phyloP scores from a whole-genome alignment of 2,329 filamentous ascomycete species.

The Endocalyx cinctus region DNA sequence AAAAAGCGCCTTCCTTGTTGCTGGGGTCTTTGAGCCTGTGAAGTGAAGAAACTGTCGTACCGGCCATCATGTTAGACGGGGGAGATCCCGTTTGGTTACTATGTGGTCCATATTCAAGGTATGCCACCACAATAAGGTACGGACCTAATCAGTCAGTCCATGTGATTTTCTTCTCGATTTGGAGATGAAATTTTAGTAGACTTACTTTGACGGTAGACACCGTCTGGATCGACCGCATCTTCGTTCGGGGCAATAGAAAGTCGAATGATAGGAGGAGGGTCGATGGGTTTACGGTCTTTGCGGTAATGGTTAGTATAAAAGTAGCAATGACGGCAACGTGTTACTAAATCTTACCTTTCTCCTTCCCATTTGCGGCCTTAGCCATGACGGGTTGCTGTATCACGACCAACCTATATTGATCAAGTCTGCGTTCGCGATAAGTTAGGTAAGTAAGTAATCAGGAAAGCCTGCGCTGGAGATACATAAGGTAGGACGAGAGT shows the following conservation, averaged over 20 bases:
- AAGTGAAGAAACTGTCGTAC: slow-evolving; percentile 73
- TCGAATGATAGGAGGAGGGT: slow-evolving; percentile 81
- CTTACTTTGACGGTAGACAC: slow-evolving; percentile 55
- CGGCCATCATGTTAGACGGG: slow-evolving; percentile 53
- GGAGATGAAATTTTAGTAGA: slow-evolving; percentile 8
- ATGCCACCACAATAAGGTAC: slow-evolving; percentile 26
- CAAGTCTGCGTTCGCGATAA: slow-evolving; percentile 11
- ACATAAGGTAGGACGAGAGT: background rate
- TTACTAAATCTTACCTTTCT: slow-evolving; percentile 19
- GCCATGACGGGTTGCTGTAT: slow-evolving; percentile 25
- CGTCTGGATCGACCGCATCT: slow-evolving; percentile 43
- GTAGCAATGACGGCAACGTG: slow-evolving; percentile 2
- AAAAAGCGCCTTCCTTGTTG: slow-evolving; percentile 77
- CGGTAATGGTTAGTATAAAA: slow-evolving; percentile 9
- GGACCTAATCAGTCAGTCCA: slow-evolving; percentile 21
- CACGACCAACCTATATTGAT: slow-evolving; percentile 23
- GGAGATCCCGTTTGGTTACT: too few species aligned
- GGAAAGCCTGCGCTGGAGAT: slow-evolving; percentile 5
- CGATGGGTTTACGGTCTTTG: slow-evolving; percentile 76
- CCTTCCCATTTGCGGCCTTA: slow-evolving; percentile 27
- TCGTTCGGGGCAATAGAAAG: slow-evolving; percentile 47
- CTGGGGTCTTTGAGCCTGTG: slow-evolving; percentile 75
- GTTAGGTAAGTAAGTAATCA: background rate
- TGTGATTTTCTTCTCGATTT: background rate
- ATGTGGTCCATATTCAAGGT: slow-evolving; percentile 31